These are phyloP conservation scores for Curvularia sp. DNA, from an alignment of 2,329 filamentous ascomycete species.

Conservation along the genomic window DNA sequence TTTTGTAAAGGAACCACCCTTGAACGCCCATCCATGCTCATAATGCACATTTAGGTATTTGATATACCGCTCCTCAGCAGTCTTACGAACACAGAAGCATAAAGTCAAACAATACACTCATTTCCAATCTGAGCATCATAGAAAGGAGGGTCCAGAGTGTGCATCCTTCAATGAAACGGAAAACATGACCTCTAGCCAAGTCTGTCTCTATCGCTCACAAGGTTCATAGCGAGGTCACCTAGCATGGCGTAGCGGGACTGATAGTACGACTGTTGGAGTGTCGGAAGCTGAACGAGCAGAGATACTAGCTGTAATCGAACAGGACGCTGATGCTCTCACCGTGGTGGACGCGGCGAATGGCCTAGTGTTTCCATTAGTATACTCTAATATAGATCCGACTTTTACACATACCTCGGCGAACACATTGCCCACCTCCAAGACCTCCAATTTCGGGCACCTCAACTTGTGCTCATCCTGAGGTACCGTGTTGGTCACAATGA, in stretches of 20 bases:
- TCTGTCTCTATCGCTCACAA: constrained; percentile 3
- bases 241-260: background rate
- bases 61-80: constrained; percentile 33
- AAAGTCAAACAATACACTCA: background rate
- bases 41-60: constrained; percentile 23
- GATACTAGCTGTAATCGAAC: constrained; percentile 77
- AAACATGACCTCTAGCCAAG: background rate
- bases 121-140: constrained; percentile 1
- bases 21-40: constrained; percentile 20
- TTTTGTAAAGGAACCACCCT: constrained; percentile 6
- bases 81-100: constrained; percentile 12
- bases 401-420: constrained; percentile 76
- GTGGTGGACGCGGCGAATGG: constrained; percentile 94
- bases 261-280: background rate
- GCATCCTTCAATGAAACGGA: background rate
- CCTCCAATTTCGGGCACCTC: constrained; percentile 85
- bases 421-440: constrained; percentile 85
- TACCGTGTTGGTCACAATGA: constrained; percentile 94
- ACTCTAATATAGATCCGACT: constrained; percentile 26
- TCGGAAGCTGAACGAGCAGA: constrained; percentile 17
- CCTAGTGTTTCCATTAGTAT: constrained; percentile 52
- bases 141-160: constrained; percentile 2
- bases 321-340: constrained; percentile 97
- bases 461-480: constrained; percentile 82
- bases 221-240: background rate